Conservation (phyloP, 2,329 filamentous ascomycete species). For the Fusarium sp. region DNA sequence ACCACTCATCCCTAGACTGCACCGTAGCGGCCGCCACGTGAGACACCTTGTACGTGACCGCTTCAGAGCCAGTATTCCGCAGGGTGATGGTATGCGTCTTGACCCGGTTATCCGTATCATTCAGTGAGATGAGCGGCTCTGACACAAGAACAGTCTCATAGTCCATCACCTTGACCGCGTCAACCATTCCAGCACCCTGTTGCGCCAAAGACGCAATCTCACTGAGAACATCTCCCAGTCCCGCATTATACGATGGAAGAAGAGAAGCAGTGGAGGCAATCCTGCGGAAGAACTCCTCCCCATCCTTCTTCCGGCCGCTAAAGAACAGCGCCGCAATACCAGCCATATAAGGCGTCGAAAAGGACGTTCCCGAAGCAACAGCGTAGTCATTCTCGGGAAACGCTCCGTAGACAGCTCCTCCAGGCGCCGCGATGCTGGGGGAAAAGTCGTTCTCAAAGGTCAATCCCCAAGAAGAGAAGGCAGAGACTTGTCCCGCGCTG, state of each 20-base stretch:
- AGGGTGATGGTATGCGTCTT: background rate
- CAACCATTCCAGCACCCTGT: background rate
- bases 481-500: constrained; percentile 20
- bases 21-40: constrained; percentile 22
- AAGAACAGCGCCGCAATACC: constrained; percentile 37
- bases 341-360: constrained; percentile 34
- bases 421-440: constrained; percentile 27
- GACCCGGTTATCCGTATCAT: background rate
- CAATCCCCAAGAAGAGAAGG: constrained; percentile 34
- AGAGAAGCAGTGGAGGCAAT: background rate
- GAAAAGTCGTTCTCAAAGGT: constrained; percentile 37
- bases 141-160: background rate
- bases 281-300: background rate
- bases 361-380: constrained; percentile 32
- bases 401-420: background rate
- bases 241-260: background rate
- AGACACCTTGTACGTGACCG: background rate
- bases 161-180: background rate
- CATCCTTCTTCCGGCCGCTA: background rate
- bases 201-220: background rate
- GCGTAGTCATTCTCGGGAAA: constrained; percentile 23
- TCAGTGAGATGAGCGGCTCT: background rate
- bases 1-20: constrained; percentile 7
- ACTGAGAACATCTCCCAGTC: background rate
- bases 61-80: background rate